Base-by-base conservation (phyloP, 805 yeast genomes). In the Metschnikowia peoriensis region DNA sequence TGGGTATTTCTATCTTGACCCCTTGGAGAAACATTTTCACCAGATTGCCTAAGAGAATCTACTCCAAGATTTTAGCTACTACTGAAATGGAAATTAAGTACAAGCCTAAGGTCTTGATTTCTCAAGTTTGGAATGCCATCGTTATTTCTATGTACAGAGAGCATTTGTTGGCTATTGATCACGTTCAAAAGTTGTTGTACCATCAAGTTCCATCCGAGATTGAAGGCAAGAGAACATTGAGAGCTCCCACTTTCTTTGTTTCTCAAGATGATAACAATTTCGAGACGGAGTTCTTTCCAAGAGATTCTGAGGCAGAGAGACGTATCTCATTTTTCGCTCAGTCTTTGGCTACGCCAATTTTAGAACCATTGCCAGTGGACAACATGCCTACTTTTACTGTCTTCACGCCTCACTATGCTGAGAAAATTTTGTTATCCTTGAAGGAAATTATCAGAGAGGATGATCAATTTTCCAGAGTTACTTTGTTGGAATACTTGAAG, bases 11-110 rank as follows among this genome's bases (percentile, higher is more conserved):
- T 44, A 93, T 94, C 61, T 84, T 92, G 80, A 94, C 99, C 41
- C 99, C 99, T 57, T 94, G 99, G 99, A 89, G 98, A 84, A 94
- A 96, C 72, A 92, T 94, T 63, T 94, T 93, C 80, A 86, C 97
- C 50, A 86, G 99, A 75, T 79, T 94, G 70, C 99, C 99, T 70
- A 94, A 94, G 85, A 90, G 99, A 85, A 90, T 94, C 62, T 96
- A 94, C 80, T 90, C 97, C 51, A 94, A 94, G 83, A 86, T 94
- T 61, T 83, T 94, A 75, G 98, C 98, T 44, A 94, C 99, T 38
- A 89, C 97, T 61, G 98, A 94, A 71, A 93, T 96, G 99, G 98
- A 94, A 78, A 90, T 93, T 69, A 93, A 94, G 79, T 94, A 94
- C 78, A 93, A 94, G 76, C 98, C 99, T 61, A 94, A 94, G 83